These are phyloP conservation scores for Phytopythium sindhum DNA, from an alignment of 352 stramenopile species.

Conservation along the genomic window DNA sequence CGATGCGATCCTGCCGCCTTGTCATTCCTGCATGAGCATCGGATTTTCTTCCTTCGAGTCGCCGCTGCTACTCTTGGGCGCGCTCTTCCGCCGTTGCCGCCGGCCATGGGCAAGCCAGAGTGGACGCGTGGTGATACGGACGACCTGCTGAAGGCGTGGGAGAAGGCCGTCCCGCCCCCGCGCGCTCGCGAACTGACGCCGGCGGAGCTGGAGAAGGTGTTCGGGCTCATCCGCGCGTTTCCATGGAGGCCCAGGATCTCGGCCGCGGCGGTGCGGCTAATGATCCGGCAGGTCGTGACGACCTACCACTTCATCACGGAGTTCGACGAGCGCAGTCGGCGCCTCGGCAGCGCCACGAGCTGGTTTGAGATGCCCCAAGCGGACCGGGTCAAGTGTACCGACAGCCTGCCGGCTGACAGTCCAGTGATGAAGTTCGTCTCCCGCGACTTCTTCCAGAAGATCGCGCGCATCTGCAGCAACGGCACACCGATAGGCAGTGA, in stretches of 20 bases:
- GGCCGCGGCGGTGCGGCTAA: conserved; percentile 19
- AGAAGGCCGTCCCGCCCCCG: conserved; percentile 20
- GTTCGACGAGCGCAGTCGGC: conserved; percentile 20
- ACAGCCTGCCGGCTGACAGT: conserved; percentile 23
- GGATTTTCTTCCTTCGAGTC: too few species aligned
- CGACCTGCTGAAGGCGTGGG: conserved; percentile 29
- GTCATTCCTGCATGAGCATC: too few species aligned
- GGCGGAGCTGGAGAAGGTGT: conserved; percentile 18
- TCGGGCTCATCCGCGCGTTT: conserved; percentile 27
- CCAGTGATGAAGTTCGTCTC: conserved; percentile 21
- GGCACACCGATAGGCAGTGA: background rate
- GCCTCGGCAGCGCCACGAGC: conserved; percentile 1
- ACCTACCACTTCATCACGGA: conserved; percentile 31
- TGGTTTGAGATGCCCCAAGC: conserved; percentile 31
- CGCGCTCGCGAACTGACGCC: conserved; percentile 24
- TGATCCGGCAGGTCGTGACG: conserved; percentile 28
- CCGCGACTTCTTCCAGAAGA: conserved; percentile 19
- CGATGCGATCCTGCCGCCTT: background rate
- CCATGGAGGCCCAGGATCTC: background rate
- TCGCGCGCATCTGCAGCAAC: conserved; percentile 24
- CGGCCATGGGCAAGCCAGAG: background rate
- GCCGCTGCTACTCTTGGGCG: too few species aligned
- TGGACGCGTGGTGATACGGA: conserved; percentile 11
- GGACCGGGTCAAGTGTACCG: conserved; percentile 22
- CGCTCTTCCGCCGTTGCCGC: background rate